phyloP scores from a whole-genome alignment of 768 basidiomycete species.

The Boletus edulis region DNA sequence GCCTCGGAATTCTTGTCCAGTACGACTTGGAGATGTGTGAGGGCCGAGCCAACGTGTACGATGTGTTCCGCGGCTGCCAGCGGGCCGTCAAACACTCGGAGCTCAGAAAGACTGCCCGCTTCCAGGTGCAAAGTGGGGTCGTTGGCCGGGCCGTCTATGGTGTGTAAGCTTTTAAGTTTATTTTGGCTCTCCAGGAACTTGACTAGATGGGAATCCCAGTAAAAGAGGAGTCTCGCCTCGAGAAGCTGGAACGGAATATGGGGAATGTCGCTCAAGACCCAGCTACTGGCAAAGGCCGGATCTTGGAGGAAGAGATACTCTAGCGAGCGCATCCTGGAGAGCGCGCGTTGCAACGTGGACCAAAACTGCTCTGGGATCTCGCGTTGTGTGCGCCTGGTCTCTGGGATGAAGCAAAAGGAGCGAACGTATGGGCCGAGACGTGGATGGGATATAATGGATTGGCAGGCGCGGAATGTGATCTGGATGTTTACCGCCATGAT shows the following conservation, averaged over 20 bases:
- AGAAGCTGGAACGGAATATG: conserved; percentile 45
- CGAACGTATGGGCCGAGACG: conserved; percentile 43
- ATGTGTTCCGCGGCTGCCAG: conserved; percentile 42
- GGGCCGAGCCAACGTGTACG: conserved; percentile 30
- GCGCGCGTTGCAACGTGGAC: conserved; percentile 39
- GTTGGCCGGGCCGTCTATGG: conserved; percentile 22
- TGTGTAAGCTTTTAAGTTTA: conserved; percentile 40
- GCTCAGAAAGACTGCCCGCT: conserved; percentile 37
- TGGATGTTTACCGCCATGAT: conserved; percentile 39
- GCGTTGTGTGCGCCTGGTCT: conserved; percentile 24
- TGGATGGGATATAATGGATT: conserved; percentile 34
- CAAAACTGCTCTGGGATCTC: conserved; percentile 40
- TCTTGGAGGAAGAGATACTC: conserved; percentile 44
- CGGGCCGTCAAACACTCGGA: conserved; percentile 46
- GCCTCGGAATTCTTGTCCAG: conserved; percentile 38
- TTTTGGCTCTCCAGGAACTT: conserved; percentile 49
- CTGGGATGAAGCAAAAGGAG: conserved; percentile 41
- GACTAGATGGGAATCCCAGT: conserved; percentile 47
- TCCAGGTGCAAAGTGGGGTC: conserved; percentile 26
- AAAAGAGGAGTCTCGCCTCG: conserved; percentile 47
- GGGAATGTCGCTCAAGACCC: conserved; percentile 43
- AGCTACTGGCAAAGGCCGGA: conserved; percentile 36
- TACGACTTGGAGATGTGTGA: conserved; percentile 45
- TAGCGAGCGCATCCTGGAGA: conserved; percentile 44
- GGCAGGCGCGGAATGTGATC: conserved; percentile 36